These are phyloP conservation scores for Parachaetomium inaequale DNA, from an alignment of 495 filamentous ascomycete species.

Conservation along the genomic window DNA sequence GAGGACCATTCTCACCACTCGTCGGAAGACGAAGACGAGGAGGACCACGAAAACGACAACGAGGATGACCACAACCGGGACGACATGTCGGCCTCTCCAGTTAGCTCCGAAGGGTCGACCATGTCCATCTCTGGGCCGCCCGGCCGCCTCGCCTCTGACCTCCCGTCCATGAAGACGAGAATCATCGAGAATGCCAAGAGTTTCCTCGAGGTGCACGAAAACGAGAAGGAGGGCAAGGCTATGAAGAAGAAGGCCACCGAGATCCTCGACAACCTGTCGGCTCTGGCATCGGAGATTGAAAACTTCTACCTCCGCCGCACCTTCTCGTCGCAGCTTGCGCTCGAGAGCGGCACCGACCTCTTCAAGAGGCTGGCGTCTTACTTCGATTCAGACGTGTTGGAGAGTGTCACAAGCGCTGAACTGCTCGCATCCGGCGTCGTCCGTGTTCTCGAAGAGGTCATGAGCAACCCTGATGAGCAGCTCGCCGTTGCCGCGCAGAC, in stretches of 20 bases:
- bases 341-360: slow-evolving; percentile 54
- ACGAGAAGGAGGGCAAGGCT: slow-evolving; percentile 59
- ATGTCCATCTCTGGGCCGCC: slow-evolving; percentile 54
- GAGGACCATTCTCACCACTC: slow-evolving; percentile 25
- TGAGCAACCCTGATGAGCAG: slow-evolving; percentile 61
- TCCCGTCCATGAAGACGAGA: slow-evolving; percentile 64
- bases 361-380: slow-evolving; percentile 79
- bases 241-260: slow-evolving; percentile 73
- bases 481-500: slow-evolving; percentile 63
- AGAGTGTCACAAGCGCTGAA: slow-evolving; percentile 97
- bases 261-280: slow-evolving; percentile 70
- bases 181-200: slow-evolving; percentile 71
- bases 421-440: slow-evolving; percentile 87
- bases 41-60: slow-evolving; percentile 38
- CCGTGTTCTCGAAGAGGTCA: slow-evolving; percentile 73
- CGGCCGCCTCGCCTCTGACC: slow-evolving; percentile 44
- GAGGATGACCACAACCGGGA: slow-evolving; percentile 57
- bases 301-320: slow-evolving; percentile 59
- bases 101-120: slow-evolving; percentile 56
- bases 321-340: slow-evolving; percentile 34
- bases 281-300: slow-evolving; percentile 66
- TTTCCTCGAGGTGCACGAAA: slow-evolving; percentile 81
- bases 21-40: slow-evolving; percentile 44
- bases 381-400: slow-evolving; percentile 80
- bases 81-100: slow-evolving; percentile 68